Conservation (phyloP, 768 basidiomycete species). For the Mycena filopes region DNA sequence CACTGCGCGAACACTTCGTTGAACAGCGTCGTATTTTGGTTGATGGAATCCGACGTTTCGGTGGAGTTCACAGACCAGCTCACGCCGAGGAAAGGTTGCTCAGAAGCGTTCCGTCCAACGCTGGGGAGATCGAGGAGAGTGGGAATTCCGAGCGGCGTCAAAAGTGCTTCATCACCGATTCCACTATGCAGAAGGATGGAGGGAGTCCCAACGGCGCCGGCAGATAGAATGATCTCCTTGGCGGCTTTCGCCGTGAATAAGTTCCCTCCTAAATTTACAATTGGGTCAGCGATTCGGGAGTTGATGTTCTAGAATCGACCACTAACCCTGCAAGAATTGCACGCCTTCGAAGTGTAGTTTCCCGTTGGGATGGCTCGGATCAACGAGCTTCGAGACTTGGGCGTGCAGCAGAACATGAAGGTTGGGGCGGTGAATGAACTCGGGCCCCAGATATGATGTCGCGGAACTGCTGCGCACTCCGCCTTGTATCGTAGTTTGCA, state of each 20-base stretch:
- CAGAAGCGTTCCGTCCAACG: conserved; percentile 30
- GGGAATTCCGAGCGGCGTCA: conserved; percentile 4
- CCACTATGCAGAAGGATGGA: conserved; percentile 29
- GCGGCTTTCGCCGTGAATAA: conserved; percentile 34
- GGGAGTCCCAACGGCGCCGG: conserved; percentile 44
- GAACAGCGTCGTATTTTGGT: too few species aligned
- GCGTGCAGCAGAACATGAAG: too few species aligned
- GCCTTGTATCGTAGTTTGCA: conserved; percentile 40
- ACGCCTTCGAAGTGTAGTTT: background rate
- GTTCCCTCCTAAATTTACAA: too few species aligned
- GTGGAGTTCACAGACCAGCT: too few species aligned
- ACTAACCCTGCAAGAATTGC: conserved; percentile 23
- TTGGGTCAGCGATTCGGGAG: too few species aligned
- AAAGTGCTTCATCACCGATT: conserved; percentile 26
- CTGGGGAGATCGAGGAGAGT: conserved; percentile 23
- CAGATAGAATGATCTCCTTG: conserved; percentile 47
- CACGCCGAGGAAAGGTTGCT: too few species aligned
- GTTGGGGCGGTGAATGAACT: too few species aligned
- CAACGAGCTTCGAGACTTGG: conserved; percentile 36
- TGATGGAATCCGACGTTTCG: too few species aligned
- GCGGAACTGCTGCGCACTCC: too few species aligned
- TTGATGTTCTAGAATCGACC: conserved; percentile 12
- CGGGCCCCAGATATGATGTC: too few species aligned
- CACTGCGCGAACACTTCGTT: too few species aligned
- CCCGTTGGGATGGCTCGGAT: background rate